A percentile compares a stretch with the other conserved stretches of the same genome.
Evolutionary conservation across 2,329 filamentous ascomycete species (phyloP).

Genomic region (Microcyclospora pomicola): DNA sequence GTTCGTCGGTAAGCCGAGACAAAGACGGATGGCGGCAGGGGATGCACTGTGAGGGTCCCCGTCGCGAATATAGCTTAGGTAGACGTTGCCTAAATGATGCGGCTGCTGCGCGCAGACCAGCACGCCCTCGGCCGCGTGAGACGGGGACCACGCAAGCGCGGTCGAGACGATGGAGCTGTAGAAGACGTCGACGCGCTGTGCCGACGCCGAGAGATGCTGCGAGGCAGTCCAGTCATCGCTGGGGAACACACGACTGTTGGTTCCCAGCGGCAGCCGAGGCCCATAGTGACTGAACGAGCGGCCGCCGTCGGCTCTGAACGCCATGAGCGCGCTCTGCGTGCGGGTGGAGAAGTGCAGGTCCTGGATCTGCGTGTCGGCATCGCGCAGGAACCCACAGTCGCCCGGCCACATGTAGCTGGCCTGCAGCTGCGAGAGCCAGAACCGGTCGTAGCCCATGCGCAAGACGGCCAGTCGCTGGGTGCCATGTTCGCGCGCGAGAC

Average conservation of each 20-base stretch:
- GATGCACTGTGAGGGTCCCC: not conserved
- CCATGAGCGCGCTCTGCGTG: too few relatives aligned
- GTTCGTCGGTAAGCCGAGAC: not conserved
- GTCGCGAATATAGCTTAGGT: not conserved
- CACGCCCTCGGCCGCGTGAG: too few relatives aligned
- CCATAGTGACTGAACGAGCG: too few relatives aligned
- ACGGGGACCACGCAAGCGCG: not conserved
- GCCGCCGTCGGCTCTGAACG: too few relatives aligned
- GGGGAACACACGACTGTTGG: too few relatives aligned
- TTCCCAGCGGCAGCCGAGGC: too few relatives aligned
- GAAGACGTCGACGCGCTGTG: not conserved
- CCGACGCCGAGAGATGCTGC: too few relatives aligned
- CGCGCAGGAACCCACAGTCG: not conserved
- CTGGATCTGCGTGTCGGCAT: not conserved
- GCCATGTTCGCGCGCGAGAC: constrained; percentile 5
- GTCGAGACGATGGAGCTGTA: constrained; percentile 1
- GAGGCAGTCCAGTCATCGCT: too few relatives aligned
- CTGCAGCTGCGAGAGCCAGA: constrained; percentile 15
- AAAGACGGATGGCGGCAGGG: not conserved
- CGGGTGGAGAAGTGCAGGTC: too few relatives aligned
- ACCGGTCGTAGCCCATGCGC: constrained; percentile 7
- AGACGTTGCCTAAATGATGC: constrained; percentile 1
- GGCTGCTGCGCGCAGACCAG: not conserved
- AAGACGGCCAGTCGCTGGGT: not conserved
- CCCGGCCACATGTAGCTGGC: constrained; percentile 9